Evolutionary conservation across 176 grass and related monocot genomes (phyloP).

Genomic region (Musa acuminata): DNA sequence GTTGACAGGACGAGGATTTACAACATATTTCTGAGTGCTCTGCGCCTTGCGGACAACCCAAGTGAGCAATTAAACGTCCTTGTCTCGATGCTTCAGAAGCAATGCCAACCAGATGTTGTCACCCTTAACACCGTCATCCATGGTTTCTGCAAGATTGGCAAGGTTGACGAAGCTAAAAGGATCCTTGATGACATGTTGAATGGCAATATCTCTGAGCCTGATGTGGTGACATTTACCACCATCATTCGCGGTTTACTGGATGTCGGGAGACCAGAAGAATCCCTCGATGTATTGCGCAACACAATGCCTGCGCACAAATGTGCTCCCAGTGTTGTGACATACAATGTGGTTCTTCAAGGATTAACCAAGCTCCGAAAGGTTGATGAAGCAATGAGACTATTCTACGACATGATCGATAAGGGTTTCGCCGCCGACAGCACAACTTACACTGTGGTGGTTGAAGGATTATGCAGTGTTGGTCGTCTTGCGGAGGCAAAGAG

Average conservation of each 20-base stretch:
- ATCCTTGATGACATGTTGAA: constrained; percentile 73
- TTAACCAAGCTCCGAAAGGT: constrained; percentile 33
- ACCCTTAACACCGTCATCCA: constrained; percentile 86
- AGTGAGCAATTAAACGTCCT: constrained; percentile 67
- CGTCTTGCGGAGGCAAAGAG: constrained; percentile 45
- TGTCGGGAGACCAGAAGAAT: constrained; percentile 39
- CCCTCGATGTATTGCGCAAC: constrained; percentile 41
- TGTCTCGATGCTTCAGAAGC: constrained; percentile 68
- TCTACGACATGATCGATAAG: constrained; percentile 49
- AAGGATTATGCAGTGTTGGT: constrained; percentile 41
- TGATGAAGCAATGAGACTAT: constrained; percentile 48
- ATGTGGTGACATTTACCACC: constrained; percentile 77
- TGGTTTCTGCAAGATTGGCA: constrained; percentile 77
- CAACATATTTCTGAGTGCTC: constrained; percentile 69
- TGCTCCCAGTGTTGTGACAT: constrained; percentile 55
- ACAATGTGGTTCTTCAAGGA: constrained; percentile 52
- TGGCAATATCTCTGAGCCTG: constrained; percentile 57
- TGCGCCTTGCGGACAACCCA: constrained; percentile 48
- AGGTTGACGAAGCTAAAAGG: constrained; percentile 51
- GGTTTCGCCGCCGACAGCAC: constrained; percentile 30
- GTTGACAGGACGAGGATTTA: constrained; percentile 49
- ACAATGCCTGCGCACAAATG: constrained; percentile 44
- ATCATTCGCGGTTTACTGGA: constrained; percentile 57
- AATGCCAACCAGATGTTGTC: constrained; percentile 53
- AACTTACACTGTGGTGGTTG: constrained; percentile 44